Evolutionary conservation across 148 eudicot genomes (phyloP), one percentile per base, ranked within the genome.

Genomic region (Bassia scoparia): DNA sequence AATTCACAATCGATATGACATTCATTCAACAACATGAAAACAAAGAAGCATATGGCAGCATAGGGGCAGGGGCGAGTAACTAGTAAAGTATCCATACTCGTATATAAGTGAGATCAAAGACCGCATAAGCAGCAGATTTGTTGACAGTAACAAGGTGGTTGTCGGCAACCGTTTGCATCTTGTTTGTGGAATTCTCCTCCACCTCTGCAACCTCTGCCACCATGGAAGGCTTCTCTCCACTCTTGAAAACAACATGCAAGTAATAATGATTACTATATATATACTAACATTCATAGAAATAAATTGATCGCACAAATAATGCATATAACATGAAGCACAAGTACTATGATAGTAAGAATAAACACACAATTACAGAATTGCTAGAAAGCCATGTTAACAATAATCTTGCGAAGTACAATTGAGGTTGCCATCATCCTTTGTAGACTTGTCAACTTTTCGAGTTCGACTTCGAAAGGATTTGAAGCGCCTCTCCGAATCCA

Each of bases 121-220:
- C 70, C 0, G 96, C 96, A 73, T 87, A 94, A 63, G 87, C 97
- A 55, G 96, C 85, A 20, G 93, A 80, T 74, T 94, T 94, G 75
- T 87, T 91, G 61, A 94, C 77, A 21, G 97, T 91, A 55, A 94
- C 31, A 88, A 0, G 98, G 98, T 0, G 98, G 96, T 6, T 69
- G 72, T 16, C 98, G 81, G 31, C 89, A 82, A 23, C n/a, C n/a
- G 90, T 88, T 24, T 85, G 85, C 93, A 91, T 91, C 38, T 85
- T 83, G 71, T 77, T 74, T 34, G 85, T 84, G 0, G 96, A 85
- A 69, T 94, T 94, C 68, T 85, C 97, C 78, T 93, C 95, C 79
- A 90, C 98, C 79, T 94, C 98, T 23, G 83, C 97, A 23, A 94
- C 71, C 68, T 94, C 87, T 50, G 98, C 98, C 80, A 91, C 93